A percentile compares a stretch with the other conserved stretches of the same genome.
Evolutionary conservation across 1,284 basidiomycete species (phyloP).

Genomic region (Tylopilus sp.): DNA sequence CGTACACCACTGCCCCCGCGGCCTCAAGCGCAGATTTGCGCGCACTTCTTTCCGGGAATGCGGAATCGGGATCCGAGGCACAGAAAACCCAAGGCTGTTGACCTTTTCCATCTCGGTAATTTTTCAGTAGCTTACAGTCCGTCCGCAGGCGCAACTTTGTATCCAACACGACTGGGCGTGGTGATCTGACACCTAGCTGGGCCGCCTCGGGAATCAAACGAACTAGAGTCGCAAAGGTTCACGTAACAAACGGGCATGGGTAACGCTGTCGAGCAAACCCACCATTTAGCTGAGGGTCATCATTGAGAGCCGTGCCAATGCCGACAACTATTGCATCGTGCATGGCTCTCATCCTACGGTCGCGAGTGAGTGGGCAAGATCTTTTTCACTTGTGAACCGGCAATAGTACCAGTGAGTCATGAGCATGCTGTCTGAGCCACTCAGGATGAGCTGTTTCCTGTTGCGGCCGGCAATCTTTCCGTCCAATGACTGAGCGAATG

Average conservation of each 20-base stretch:
- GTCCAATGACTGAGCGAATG: slow-evolving; percentile 94
- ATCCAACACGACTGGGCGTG: slow-evolving; percentile 85
- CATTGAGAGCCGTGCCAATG: slow-evolving; percentile 84
- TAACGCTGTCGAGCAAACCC: slow-evolving; percentile 25
- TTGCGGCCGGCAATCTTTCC: slow-evolving; percentile 81
- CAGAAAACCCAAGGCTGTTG: slow-evolving; percentile 75
- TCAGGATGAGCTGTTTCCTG: slow-evolving; percentile 76
- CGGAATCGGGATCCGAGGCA: slow-evolving; percentile 21
- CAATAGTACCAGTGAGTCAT: slow-evolving; percentile 90
- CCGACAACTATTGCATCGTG: slow-evolving; percentile 93
- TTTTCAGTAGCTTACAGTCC: slow-evolving; percentile 70
- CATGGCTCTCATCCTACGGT: slow-evolving; percentile 71
- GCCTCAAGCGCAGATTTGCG: slow-evolving; percentile 44
- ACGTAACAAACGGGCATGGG: neutral
- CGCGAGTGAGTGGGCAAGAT: slow-evolving; percentile 5
- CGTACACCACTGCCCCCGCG: slow-evolving; percentile 53
- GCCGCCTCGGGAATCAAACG: slow-evolving; percentile 40
- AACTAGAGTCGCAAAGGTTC: slow-evolving; percentile 37
- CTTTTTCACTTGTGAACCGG: neutral
- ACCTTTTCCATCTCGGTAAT: slow-evolving; percentile 57
- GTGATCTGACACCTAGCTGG: slow-evolving; percentile 45
- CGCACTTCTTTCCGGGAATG: slow-evolving; percentile 34
- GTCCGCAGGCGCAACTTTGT: slow-evolving; percentile 62
- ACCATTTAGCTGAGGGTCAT: slow-evolving; percentile 93
- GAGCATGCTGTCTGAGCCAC: slow-evolving; percentile 81